Base-by-base conservation (phyloP, 352 stramenopile species). In the Phytophthora pini region DNA sequence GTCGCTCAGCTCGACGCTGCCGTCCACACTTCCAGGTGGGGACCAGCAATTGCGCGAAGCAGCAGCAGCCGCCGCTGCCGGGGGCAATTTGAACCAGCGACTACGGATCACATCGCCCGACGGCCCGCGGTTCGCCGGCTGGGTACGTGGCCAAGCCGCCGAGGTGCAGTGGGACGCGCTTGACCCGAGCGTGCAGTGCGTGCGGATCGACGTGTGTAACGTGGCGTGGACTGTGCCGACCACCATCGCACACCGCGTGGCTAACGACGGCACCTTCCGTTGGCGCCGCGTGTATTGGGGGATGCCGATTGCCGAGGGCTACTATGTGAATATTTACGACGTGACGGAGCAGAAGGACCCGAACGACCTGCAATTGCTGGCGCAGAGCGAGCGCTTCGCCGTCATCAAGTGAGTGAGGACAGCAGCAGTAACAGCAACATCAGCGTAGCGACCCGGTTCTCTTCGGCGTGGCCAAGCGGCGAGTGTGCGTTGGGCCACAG, bases 311-410 rank as follows among this genome's bases (percentile, higher is more conserved):
- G 81, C 74, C 38, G 82, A 90, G 51, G 84, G 82, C 59, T 95
- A 95, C 76, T 95, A 91, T 75, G 77, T 95, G 54, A 94, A 94
- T 73, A 89, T 94, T 70, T 95, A 94, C 76, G 86, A 90, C 69
- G 82, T 85, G 47, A 88, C 82, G 41, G 76, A 87, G 54, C 68
- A 86, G 60, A 69, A 73, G 50, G 72, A 79, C 45, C 65, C 72
- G 32, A 68, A 61, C 26, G 64, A 77, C 40, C 57, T 85, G 43
- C 56, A 79, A 62, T 61, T 93, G 61, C 71, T 93, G 36, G 82
- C 81, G 10, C 72, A 79, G 63, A 93, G 84, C 52, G 84, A 93
- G 66, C 79, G 74, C 52, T 93, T 93, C 58, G 80, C 81, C 17
- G 82, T 93, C 39, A 81, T 88, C 46, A 73, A 74, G 61, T 71